Conservation (phyloP, 495 filamentous ascomycete genomes). For the Penicillium steckii region DNA sequence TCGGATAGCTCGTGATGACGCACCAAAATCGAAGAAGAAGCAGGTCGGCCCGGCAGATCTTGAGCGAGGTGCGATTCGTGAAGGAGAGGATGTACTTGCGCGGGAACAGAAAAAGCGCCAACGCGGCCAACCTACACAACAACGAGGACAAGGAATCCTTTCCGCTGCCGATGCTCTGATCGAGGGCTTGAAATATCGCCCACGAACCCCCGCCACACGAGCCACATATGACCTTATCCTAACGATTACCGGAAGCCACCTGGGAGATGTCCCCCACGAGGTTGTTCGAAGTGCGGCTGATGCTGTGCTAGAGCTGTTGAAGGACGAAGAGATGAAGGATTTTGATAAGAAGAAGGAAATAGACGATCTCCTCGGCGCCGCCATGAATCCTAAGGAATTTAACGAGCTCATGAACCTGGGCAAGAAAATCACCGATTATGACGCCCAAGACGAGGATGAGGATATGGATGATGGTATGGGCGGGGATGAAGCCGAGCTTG, state of each 20-base stretch:
- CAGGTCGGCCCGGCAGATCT: conserved; percentile 61
- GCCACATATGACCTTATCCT: conserved; percentile 96
- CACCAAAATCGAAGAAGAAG: conserved; percentile 74
- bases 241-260: conserved; percentile 80
- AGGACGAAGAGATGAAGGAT: conserved; percentile 94
- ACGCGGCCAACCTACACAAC: conserved; percentile 66
- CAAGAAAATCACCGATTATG: conserved; percentile 99
- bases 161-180: conserved; percentile 82
- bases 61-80: conserved; percentile 74
- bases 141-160: conserved; percentile 76
- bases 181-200: conserved; percentile 83
- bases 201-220: conserved; percentile 85
- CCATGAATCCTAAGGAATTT: conserved; percentile 86
- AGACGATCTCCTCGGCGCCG: conserved; percentile 83
- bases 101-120: conserved; percentile 88
- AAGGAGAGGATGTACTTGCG: conserved; percentile 83
- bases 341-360: conserved; percentile 98
- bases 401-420: conserved; percentile 95
- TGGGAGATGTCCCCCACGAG: conserved; percentile 91
- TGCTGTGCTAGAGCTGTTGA: conserved; percentile 84
- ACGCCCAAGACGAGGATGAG: conserved; percentile 95
- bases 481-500: conserved; percentile 70
- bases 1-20: conserved; percentile 73
- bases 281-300: conserved; percentile 95
- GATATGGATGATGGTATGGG: conserved; percentile 69